Percentiles rank a stretch among this genome's conserved stretches.
Conservation (phyloP, 2,329 filamentous ascomycete species). For the Stachybotrys chlorohalonatus region DNA sequence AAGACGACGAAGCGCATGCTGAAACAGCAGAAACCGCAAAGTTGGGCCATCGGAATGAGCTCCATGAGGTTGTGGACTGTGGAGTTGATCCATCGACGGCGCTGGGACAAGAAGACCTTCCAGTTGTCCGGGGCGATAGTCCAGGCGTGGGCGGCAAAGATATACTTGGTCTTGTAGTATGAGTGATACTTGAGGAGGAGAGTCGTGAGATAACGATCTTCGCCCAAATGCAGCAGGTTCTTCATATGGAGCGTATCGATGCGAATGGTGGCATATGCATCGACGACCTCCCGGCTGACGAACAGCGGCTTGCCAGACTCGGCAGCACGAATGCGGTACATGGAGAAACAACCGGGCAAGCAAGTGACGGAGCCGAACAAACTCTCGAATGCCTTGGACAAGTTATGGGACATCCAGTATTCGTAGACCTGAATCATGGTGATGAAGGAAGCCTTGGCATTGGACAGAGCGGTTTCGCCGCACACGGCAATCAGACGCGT, state of each 20-base stretch:
- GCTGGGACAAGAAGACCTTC: conserved; percentile 91
- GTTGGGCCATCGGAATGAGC: conserved; percentile 83
- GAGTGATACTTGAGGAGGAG: conserved; percentile 85
- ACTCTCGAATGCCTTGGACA: conserved; percentile 94
- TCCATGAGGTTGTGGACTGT: conserved; percentile 97
- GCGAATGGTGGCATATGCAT: conserved; percentile 82
- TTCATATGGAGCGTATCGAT: conserved; percentile 99
- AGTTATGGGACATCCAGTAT: conserved; percentile 97
- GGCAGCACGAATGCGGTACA: conserved; percentile 94
- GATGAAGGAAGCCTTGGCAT: conserved; percentile 85
- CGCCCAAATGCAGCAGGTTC: conserved; percentile 90
- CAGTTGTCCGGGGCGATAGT: conserved; percentile 94
- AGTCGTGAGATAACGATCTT: conserved; percentile 95
- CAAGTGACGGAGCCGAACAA: conserved; percentile 96
- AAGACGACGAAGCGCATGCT: conserved; percentile 99
- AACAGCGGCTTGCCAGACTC: conserved; percentile 95
- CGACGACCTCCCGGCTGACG: conserved; percentile 84
- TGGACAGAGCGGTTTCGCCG: conserved; percentile 87
- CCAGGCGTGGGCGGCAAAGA: conserved; percentile 86
- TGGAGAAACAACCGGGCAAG: conserved; percentile 96
- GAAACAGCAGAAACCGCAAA: conserved; percentile 99
- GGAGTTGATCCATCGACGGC: conserved; percentile 99
- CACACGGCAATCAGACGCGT: conserved; percentile 90
- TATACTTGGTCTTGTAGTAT: conserved; percentile 98
- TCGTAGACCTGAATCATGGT: conserved; percentile 99